Base-by-base conservation (phyloP, 2,329 filamentous ascomycete genomes). In the Pestalotiopsis sp. region DNA sequence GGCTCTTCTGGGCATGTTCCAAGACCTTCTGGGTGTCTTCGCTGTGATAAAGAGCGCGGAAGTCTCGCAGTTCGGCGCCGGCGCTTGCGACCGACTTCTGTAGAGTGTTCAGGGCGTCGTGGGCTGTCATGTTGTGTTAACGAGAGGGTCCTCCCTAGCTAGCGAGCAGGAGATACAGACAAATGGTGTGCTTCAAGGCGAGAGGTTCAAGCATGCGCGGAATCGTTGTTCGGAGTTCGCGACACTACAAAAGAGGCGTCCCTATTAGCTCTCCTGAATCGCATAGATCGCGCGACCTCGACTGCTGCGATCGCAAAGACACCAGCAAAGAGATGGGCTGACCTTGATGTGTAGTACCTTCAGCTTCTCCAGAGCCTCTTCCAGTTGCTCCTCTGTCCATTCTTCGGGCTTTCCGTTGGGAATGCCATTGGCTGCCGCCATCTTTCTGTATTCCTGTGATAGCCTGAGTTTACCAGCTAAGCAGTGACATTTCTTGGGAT, bases 311-410 rank as follows among this genome's bases (percentile, higher is more conserved):
- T 9, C 31, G 31, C 6, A 36, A 36, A 36, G 31, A 9, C 31
- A 36, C 31, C 31, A 36, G 31, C 31, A n/a, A 27, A 14, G 5
- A n/a, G 27, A 62, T 27, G n/a, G 12, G 17, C 59, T 38, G 60
- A 56, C 87, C 82, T 87, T 85, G 73, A 86, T 80, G 73, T 89
- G 86, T n/a, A 89, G 78, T 61, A 86, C 79, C 72, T 87, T 86
- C 66, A 89, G 80, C 41, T 83, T 81, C 73, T 84, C 79, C 73
- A 89, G 80, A 27, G 83, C 83, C 69, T 83, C 79, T 69, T 85
- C 82, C 6, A 89, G 79, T 68, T 83, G 83, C 67, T 83, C 80
- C 75, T 89, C 86, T 62, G 87, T 83, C 79, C 81, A 80, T 9
- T 77, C 75, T 67, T 81, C 80, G 74, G 38, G 71, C 69, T 72